Conservation (phyloP, 169 alveolate species). For the Hepatocystis sp. region DNA sequence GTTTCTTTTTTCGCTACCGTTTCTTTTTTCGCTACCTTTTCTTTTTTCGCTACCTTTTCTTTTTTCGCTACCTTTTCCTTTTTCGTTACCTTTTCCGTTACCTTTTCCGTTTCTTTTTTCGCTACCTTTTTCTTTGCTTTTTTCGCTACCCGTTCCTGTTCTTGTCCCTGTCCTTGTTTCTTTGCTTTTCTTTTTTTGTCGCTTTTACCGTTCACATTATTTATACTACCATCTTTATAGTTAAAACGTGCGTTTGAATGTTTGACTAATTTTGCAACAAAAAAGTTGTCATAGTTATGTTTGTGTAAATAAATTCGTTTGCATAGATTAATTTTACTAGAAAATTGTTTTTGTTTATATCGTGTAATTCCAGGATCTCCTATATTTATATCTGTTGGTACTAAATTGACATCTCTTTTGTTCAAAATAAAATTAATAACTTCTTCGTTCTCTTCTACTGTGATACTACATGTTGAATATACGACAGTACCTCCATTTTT, state of each 20-base stretch:
- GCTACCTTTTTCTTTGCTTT: too few species aligned
- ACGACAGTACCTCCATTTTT: slow-evolving; percentile 98
- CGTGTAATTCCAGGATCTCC: slow-evolving; percentile 95
- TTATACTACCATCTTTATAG: too few species aligned
- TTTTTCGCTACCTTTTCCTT: too few species aligned
- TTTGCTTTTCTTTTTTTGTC: slow-evolving; percentile 7
- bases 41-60: too few species aligned
- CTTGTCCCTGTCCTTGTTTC: slow-evolving; percentile 43
- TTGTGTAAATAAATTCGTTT: slow-evolving; percentile 96
- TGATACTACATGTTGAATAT: slow-evolving; percentile 97
- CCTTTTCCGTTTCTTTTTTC: too few species aligned
- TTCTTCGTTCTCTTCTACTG: slow-evolving; percentile 98
- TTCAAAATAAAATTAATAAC: slow-evolving; percentile 96
- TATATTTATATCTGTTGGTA: slow-evolving; percentile 82
- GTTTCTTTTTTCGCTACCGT: too few species aligned
- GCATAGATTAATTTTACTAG: slow-evolving; percentile 87
- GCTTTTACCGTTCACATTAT: slow-evolving; percentile 77
- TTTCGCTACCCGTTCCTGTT: too few species aligned
- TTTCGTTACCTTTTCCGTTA: too few species aligned
- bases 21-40: too few species aligned
- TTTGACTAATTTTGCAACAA: slow-evolving; percentile 96
- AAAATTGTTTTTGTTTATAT: slow-evolving; percentile 93
- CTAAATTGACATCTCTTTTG: slow-evolving; percentile 91
- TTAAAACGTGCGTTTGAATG: slow-evolving; percentile 91
- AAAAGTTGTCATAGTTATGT: slow-evolving; percentile 98